Conservation (phyloP, 768 basidiomycete species). For the Trametes coccinea region DNA sequence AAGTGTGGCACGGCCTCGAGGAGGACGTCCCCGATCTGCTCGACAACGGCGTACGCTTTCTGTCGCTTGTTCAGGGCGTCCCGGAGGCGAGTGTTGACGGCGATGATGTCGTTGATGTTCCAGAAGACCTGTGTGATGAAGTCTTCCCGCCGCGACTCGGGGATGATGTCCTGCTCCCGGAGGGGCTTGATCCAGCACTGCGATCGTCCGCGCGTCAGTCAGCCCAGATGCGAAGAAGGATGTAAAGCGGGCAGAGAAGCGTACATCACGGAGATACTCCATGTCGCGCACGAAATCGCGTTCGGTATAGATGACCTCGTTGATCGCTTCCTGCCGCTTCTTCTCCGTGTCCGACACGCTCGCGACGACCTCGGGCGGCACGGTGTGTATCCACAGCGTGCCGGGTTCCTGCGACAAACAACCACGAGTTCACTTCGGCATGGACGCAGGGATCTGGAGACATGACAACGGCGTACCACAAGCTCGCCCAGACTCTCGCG, state of each 20-base stretch:
- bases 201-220: neutral
- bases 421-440: neutral
- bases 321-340: conserved; percentile 96
- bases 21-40: conserved; percentile 88
- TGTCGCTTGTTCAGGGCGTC: conserved; percentile 95
- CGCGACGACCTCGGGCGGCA: conserved; percentile 91
- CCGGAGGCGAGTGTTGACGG: conserved; percentile 86
- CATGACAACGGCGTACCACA: conserved; percentile 49
- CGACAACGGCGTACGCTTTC: conserved; percentile 92
- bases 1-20: conserved; percentile 86
- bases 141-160: conserved; percentile 70
- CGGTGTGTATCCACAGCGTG: conserved; percentile 93
- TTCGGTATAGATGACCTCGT: conserved; percentile 94
- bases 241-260: conserved; percentile 29
- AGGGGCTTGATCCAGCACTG: conserved; percentile 91
- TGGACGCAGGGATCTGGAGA: conserved; percentile 11
- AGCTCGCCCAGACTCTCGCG: conserved; percentile 80
- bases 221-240: neutral
- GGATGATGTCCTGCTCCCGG: conserved; percentile 74
- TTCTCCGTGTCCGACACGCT: conserved; percentile 92
- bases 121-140: conserved; percentile 96
- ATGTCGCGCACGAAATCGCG: conserved; percentile 97
- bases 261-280: conserved; percentile 94
- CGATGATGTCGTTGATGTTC: conserved; percentile 94
- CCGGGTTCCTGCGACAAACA: conserved; percentile 59